Percentiles rank a stretch among this genome's conserved stretches.
phyloP scores from a whole-genome alignment of 2,329 filamentous ascomycete species.

The Talaromyces sp. region DNA sequence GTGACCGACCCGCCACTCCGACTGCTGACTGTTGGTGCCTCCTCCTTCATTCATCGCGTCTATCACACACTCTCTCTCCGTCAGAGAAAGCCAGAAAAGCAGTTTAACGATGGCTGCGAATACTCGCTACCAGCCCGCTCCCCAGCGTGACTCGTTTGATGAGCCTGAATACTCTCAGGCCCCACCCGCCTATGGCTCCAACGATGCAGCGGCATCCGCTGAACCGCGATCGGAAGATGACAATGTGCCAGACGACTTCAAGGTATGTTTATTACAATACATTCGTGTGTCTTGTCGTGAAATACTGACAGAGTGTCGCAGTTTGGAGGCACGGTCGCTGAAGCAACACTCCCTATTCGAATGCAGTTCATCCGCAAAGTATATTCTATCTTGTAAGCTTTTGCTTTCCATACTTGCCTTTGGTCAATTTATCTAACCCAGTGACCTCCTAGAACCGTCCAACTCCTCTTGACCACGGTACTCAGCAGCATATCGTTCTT shows the following conservation, averaged over 20 bases:
- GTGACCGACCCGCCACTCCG: conserved; percentile 9
- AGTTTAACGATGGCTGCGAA: conserved; percentile 60
- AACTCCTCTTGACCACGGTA: conserved; percentile 77
- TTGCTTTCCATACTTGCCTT: neutral
- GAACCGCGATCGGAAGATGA: conserved; percentile 78
- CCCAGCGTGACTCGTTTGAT: conserved; percentile 81
- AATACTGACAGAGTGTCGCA: conserved; percentile 30
- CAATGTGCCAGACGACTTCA: conserved; percentile 96
- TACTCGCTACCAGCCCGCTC: conserved; percentile 76
- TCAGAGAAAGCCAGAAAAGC: neutral
- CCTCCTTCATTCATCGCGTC: neutral
- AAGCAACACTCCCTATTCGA: conserved; percentile 90
- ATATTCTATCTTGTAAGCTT: conserved; percentile 77
- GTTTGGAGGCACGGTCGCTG: conserved; percentile 90
- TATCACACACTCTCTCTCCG: neutral
- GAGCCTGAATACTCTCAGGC: conserved; percentile 66
- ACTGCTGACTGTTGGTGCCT: neutral
- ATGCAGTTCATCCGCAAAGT: conserved; percentile 98
- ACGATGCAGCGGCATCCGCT: conserved; percentile 56
- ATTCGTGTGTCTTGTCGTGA: neutral
- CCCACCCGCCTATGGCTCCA: conserved; percentile 63
- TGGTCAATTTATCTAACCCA: neutral
- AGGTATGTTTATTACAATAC: conserved; percentile 48
- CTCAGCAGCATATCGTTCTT: conserved; percentile 84
- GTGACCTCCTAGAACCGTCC: conserved; percentile 59